These are phyloP conservation scores for Pyracantha coccinea DNA, from an alignment of 331 rosid species.

Conservation along the genomic window DNA sequence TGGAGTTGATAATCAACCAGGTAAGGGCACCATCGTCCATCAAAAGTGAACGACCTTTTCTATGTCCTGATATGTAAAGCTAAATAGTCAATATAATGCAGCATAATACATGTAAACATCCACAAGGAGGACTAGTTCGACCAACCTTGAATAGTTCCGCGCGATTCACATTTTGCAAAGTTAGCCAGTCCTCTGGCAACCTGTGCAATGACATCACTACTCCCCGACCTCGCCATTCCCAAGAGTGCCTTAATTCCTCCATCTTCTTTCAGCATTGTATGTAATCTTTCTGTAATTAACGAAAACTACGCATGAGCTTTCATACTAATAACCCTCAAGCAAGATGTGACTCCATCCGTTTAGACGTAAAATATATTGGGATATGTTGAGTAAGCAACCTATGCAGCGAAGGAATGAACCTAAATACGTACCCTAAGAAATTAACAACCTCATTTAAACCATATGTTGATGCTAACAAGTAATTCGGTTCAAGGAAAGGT, in stretches of 20 bases:
- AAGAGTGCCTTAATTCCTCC: slow-evolving; percentile 60
- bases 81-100: neutral
- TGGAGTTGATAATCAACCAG: slow-evolving; percentile 46
- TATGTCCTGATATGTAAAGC: slow-evolving; percentile 32
- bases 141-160: slow-evolving; percentile 53
- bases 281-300: slow-evolving; percentile 40
- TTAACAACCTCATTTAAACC: neutral
- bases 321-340: neutral
- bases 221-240: slow-evolving; percentile 44
- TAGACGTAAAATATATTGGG: neutral
- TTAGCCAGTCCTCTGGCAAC: slow-evolving; percentile 66
- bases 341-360: neutral
- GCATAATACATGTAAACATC: neutral
- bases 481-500: neutral
- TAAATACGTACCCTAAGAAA: neutral
- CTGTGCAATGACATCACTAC: slow-evolving; percentile 54
- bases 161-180: slow-evolving; percentile 65
- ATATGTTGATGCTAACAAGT: neutral
- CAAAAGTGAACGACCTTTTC: slow-evolving; percentile 44
- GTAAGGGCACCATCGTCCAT: slow-evolving; percentile 49
- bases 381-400: neutral
- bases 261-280: slow-evolving; percentile 44
- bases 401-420: neutral
- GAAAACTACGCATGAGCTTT: neutral
- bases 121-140: neutral